Evolutionary conservation across 2,329 filamentous ascomycete genomes (phyloP), one percentile per base, ranked within the genome.

Genomic region (Clarireedia paspali): DNA sequence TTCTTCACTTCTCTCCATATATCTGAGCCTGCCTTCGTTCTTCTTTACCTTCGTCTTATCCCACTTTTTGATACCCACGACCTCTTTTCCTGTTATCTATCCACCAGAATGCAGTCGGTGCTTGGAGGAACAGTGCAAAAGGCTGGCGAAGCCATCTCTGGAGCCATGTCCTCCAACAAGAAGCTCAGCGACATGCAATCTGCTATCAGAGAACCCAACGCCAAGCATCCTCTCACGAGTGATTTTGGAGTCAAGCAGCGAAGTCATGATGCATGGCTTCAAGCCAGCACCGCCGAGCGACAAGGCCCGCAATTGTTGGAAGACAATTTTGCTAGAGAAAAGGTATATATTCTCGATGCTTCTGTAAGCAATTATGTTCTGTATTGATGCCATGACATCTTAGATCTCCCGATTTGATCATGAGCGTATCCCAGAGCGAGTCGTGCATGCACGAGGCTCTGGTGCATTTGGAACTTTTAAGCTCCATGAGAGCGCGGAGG

Each of bases 211-310:
- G 77, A 89, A 66, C 76, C 82, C 2, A 72, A 79, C 46, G 71
- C 78, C 50, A 77, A 81, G 39, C 75, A 78, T 34, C 77, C 80
- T 40, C 81, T 91, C 62, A 92, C 89, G 0, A 86, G 85, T 49
- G 89, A 95, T 66, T 89, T 79, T 72, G 90, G 90, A 23, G 82
- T 86, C 27, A 89, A 85, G 70, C 79, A 90, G 65, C 73, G 75
- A 44, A 86, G 86, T 64, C 85, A 85, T 1, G 90, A 95, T 66
- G 79, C 91, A 67, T 94, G 88, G 89, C 74, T 95, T 53, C 82
- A 80, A 52, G 77, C 85, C 5, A 78, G 74, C 26, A 83, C 73
- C 38, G 76, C 83, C 3, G 78, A 88, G 47, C 75, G 82, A 55
- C 83, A 77, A 2, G 89, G 89, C 0, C 87, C 89, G 0, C 70